Evolutionary conservation across 257 asterid genomes (phyloP), one percentile per base, ranked within the genome.

Genomic region (Linderniella brevidens): DNA sequence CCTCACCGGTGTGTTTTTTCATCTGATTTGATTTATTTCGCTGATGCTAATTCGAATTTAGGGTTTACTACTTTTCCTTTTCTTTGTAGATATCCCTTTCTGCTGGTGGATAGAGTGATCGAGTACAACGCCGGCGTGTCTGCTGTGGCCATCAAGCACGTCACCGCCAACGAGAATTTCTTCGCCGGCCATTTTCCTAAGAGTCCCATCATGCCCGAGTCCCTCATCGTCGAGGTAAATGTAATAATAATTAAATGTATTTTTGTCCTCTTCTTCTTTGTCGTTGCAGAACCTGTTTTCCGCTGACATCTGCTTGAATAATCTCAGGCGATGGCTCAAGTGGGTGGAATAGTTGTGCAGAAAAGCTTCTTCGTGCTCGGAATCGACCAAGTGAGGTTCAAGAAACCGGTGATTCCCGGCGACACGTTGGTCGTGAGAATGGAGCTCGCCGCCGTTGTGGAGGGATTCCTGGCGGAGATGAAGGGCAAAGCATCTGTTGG

Each of bases 311-410:
- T n/a, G n/a, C n/a, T n/a, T n/a, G n/a, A n/a, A n/a, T n/a, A n/a
- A n/a, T n/a, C 40, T 6, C 70, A 88, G 95, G 98, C 98, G 54
- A 68, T 88, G 90, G 95, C 95, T 35, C 98, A 88, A 70, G 95
- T 84, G 11, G 98, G 98, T 12, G 92, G 98, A 14, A 8, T 86
- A 60, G 80, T 82, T 35, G 69, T 81, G 93, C 73, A 72, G 0
- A 77, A 71, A 0, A 82, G 72, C 54, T 86, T 78, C 73, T 74
- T 86, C 76, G 77, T 86, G 50, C 94, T 90, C 20, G 96, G 94
- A 52, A 59, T 82, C 1, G 94, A 86, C 63, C 79, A 79, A 71
- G 93, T 82, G 35, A 66, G 94, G 56, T 82, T 86, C 65, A 67
- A 93, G 60, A 86, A 77, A 67, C 94, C 93, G 0, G 93, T 82